Percentiles rank a stretch among this genome's conserved stretches.
phyloP scores from a whole-genome alignment of 129 eudicot species.

The sunflower (Helianthus annuus) region DNA sequence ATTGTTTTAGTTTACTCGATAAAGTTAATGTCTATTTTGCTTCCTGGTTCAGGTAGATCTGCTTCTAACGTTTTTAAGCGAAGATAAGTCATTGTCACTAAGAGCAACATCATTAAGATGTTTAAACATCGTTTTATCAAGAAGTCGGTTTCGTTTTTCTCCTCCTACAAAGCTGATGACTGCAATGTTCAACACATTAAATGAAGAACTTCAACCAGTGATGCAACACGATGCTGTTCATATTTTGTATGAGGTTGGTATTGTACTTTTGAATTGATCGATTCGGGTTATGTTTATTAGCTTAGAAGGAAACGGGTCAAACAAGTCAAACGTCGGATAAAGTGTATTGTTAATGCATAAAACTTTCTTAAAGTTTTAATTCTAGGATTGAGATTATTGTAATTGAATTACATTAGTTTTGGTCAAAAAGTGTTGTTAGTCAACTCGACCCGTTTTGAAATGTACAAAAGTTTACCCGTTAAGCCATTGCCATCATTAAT shows the following conservation, averaged over 20 bases:
- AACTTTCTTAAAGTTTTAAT: no score
- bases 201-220: slow-evolving; percentile 41
- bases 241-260: slow-evolving; percentile 59
- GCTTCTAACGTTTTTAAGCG: slow-evolving; percentile 51
- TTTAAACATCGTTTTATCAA: slow-evolving; percentile 45
- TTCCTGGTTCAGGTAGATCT: slow-evolving; percentile 61
- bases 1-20: background rate
- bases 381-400: no score
- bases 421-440: no score
- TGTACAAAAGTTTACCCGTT: no score
- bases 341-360: no score
- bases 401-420: no score
- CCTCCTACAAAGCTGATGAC: slow-evolving; percentile 34
- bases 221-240: slow-evolving; percentile 58
- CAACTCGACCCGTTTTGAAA: no score
- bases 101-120: slow-evolving; percentile 72
- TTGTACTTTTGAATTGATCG: slow-evolving; percentile 8
- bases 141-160: slow-evolving; percentile 42
- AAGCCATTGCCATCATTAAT: background rate
- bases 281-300: background rate
- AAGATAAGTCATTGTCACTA: slow-evolving; percentile 42
- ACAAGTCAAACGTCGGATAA: no score
- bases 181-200: slow-evolving; percentile 44
- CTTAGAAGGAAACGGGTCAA: background rate
- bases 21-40: slow-evolving; percentile 17